These are phyloP conservation scores for Fusarium algeriense DNA, from an alignment of 2,329 filamentous ascomycete genomes.

Conservation along the genomic window DNA sequence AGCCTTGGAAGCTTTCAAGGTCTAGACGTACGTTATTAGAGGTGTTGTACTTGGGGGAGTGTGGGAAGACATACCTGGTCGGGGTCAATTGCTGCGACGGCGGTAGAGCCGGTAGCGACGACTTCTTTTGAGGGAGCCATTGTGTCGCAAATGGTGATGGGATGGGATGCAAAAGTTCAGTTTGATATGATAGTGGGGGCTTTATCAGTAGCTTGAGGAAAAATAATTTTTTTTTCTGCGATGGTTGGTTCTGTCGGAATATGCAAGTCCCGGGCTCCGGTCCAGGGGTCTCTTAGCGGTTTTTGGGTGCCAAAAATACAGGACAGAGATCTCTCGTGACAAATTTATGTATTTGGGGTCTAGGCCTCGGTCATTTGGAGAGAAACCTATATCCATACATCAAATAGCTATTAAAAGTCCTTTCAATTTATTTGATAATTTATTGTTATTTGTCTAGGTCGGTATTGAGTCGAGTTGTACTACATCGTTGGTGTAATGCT, in stretches of 20 bases:
- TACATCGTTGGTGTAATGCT: too few relatives aligned
- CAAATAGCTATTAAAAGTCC: too few relatives aligned
- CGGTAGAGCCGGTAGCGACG: conserved; percentile 49
- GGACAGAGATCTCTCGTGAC: not conserved
- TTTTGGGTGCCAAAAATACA: not conserved
- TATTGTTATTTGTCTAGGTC: too few relatives aligned
- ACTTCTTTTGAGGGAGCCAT: conserved; percentile 60
- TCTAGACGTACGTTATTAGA: conserved; percentile 54
- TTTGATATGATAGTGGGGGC: conserved; percentile 51
- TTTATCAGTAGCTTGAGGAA: conserved; percentile 46
- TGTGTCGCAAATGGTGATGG: conserved; percentile 44
- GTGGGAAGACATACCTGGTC: conserved; percentile 54
- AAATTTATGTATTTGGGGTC: not conserved
- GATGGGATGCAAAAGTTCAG: conserved; percentile 39
- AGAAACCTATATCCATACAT: too few relatives aligned
- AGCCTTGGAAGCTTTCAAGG: conserved; percentile 72
- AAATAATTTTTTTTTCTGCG: conserved; percentile 49
- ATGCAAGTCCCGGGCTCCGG: conserved; percentile 52
- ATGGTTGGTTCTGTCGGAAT: conserved; percentile 51
- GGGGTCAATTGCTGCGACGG: conserved; percentile 54
- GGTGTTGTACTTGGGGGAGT: not conserved
- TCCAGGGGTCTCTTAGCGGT: conserved; percentile 5
- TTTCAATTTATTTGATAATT: too few relatives aligned
- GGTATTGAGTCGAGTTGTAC: too few relatives aligned
- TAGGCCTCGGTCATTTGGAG: not conserved